Evolutionary conservation across 768 basidiomycete species (phyloP).

Genomic region (Hemileccinum impolitum): DNA sequence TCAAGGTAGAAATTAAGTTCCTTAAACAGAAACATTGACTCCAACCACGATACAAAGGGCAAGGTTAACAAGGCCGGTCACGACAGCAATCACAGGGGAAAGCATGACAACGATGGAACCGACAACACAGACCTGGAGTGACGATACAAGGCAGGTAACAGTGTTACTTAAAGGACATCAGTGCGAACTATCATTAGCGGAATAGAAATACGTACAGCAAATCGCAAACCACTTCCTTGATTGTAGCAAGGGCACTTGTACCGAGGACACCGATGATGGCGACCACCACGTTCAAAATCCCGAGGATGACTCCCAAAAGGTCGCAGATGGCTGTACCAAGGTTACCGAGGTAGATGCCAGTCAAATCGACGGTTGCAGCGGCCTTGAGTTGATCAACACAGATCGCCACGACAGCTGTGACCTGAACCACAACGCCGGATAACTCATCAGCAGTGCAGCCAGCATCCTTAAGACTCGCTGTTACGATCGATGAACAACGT

Average conservation of each 20-base stretch:
- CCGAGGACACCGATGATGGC: constrained; percentile 1
- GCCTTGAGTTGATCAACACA: constrained; percentile 7
- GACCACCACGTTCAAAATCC: constrained; percentile 5
- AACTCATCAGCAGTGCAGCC: neutral
- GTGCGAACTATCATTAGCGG: neutral
- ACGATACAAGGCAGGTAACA: constrained; percentile 6
- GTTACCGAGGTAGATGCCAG: constrained; percentile 6
- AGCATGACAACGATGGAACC: constrained; percentile 4
- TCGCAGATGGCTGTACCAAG: constrained; percentile 5
- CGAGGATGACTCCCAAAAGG: constrained; percentile 1
- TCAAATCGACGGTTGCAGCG: constrained; percentile 1
- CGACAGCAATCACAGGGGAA: constrained; percentile 5
- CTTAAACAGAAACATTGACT: neutral
- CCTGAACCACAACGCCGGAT: neutral
- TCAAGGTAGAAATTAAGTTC: neutral
- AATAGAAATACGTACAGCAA: constrained; percentile 11
- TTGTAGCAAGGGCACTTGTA: neutral
- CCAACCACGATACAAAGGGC: constrained; percentile 1
- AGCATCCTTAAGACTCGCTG: neutral
- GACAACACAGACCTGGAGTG: constrained; percentile 8
- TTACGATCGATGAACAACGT: neutral
- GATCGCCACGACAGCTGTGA: neutral
- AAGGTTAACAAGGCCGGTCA: neutral
- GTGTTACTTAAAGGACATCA: constrained; percentile 1
- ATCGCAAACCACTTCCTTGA: constrained; percentile 3